Evolutionary conservation across 164 flowering plant species (phyloP).

Genomic region (Vitis cinerea): DNA sequence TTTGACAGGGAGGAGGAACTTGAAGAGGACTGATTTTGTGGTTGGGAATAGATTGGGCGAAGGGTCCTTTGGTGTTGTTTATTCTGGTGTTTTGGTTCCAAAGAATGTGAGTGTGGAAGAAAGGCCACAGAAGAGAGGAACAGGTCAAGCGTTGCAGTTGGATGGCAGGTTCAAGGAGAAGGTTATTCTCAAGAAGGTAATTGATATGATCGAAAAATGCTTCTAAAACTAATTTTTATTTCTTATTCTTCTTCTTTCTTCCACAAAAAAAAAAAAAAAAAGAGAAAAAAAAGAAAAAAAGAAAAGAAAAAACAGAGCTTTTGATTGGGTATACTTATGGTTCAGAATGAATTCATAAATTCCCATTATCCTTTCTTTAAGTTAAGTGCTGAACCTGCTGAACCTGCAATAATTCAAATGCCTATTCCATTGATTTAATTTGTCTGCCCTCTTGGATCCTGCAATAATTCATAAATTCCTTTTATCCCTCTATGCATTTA

Average conservation of each 20-base stretch:
- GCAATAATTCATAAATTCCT: too few relatives aligned
- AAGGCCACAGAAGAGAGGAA: conserved; percentile 36
- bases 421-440: too few relatives aligned
- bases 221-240: not conserved
- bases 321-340: too few relatives aligned
- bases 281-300: rapidly evolving
- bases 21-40: conserved; percentile 74
- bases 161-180: conserved; percentile 72
- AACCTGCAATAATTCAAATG: too few relatives aligned
- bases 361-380: too few relatives aligned
- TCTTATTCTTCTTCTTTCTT: too few relatives aligned
- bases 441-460: too few relatives aligned
- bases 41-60: conserved; percentile 75
- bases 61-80: conserved; percentile 93
- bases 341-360: too few relatives aligned
- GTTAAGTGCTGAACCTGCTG: too few relatives aligned
- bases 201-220: not conserved
- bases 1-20: conserved; percentile 60
- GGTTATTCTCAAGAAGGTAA: conserved; percentile 88
- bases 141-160: conserved; percentile 31
- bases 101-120: conserved; percentile 54
- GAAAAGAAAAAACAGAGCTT: too few relatives aligned
- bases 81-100: conserved; percentile 79
- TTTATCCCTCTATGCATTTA: not conserved
- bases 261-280: too few relatives aligned